Base-by-base conservation (phyloP, 371 early-diverging fungal genomes). In the Saksenaea oblongispora region DNA sequence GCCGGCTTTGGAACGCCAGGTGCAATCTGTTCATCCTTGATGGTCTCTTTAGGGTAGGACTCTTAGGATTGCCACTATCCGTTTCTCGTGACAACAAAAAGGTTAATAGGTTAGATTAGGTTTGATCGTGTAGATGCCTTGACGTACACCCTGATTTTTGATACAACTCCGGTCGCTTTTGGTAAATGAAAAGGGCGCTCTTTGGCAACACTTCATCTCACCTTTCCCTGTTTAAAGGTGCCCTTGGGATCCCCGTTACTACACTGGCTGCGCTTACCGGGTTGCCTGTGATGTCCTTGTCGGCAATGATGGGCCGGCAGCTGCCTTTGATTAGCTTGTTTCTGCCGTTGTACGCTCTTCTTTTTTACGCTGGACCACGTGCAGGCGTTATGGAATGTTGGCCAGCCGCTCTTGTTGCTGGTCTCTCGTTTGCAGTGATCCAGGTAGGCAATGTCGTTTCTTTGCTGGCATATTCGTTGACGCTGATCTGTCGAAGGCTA, bases 1-100 rank as follows among this genome's bases (percentile, higher is more conserved):
- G 79, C 79, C 56, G 82, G 82, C 1, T 82, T 82, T 62, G 83
- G 83, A 61, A 82, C 75, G 15, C 83, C 83, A 5, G 83, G 80
- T 55, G 83, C 83, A 13, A 82, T 82, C 56, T 79, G 80, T 44
- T 82, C 83, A 0, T 78, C 83, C 0, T 61, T 82, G 15, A 57
- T 82, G 74, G 80, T 82, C 2, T 79, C 79, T 17, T 64, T 82
- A 26, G 83, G 83, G 75, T 80, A 74, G 64, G n/a, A n/a, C n/a
- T n/a, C n/a, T n/a, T n/a, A n/a, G n/a, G n/a, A n/a, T n/a, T n/a
- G n/a, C n/a, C n/a, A n/a, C n/a, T n/a, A n/a, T n/a, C n/a, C n/a
- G 51, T 57, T 18, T 39, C 10, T 27, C 39, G 18, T 34, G 27
- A 27, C 14, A 35, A 57, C 63, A 42, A 44, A 35, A 57, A 34